Conservation (phyloP, 352 stramenopile species). For the Phytopythium delawarense region DNA sequence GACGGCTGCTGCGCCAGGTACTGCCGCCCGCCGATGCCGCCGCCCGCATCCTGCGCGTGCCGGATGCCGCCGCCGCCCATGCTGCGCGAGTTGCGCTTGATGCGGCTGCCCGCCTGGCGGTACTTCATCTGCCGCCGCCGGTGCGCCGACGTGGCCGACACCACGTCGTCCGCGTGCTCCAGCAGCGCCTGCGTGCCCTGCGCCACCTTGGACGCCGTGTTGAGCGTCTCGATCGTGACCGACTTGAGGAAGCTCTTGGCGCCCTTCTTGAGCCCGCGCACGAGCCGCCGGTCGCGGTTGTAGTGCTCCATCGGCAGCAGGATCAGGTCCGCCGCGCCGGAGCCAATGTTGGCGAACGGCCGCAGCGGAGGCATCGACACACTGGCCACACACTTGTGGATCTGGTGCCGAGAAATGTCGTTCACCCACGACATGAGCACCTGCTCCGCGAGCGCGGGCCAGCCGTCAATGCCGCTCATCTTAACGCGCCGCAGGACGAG, state of each 20-base stretch:
- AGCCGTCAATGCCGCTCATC: conserved; percentile 78
- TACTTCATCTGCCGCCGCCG: conserved; percentile 78
- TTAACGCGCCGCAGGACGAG: conserved; percentile 80
- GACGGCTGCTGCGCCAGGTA: conserved; percentile 80
- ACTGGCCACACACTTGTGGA: conserved; percentile 87
- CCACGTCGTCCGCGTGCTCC: conserved; percentile 79
- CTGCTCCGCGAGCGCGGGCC: conserved; percentile 61
- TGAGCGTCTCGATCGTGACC: conserved; percentile 86
- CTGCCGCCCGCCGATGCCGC: conserved; percentile 75
- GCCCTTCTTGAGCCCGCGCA: conserved; percentile 83
- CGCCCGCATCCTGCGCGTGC: conserved; percentile 58
- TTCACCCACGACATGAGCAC: conserved; percentile 85
- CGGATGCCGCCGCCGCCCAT: conserved; percentile 78
- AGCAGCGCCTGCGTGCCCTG: conserved; percentile 79
- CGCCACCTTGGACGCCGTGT: conserved; percentile 78
- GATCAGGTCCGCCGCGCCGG: conserved; percentile 81
- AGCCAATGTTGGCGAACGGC: conserved; percentile 85
- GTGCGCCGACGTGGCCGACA: conserved; percentile 56
- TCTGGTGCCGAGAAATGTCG: conserved; percentile 85
- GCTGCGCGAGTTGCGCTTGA: conserved; percentile 72
- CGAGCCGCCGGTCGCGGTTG: conserved; percentile 68
- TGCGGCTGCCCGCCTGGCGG: conserved; percentile 69
- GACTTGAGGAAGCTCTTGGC: conserved; percentile 86
- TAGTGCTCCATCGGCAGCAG: conserved; percentile 86
- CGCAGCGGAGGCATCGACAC: conserved; percentile 83